Base-by-base conservation (phyloP, 768 basidiomycete genomes). In the Termitomyces sp. region DNA sequence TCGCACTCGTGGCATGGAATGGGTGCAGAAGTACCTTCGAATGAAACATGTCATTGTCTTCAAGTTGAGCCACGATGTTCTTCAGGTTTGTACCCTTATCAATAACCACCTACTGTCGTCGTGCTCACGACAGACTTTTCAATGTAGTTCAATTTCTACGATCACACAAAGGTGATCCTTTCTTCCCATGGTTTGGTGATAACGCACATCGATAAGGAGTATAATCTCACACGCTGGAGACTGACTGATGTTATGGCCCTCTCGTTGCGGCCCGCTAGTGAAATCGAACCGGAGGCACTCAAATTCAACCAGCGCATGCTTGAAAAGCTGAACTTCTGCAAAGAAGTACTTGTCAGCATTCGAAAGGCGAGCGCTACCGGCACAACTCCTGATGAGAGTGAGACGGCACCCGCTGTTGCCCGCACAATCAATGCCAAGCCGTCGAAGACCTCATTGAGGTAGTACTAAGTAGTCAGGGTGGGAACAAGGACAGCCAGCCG, bases 1-100 rank as follows among this genome's bases (percentile, higher is more conserved):
- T 10, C 74, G 88, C 55, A 82, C 81, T 48, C 85, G 81, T 65
- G 94, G 94, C 22, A 94, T 98, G 93, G 90, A 91, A 64, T 98
- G 95, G 77, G 89, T 98, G 47, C 89, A 93, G 73, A 92, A 92
- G 73, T 98, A 96, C 70, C 80, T 98, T 61, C 80, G 96, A 63
- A 95, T 96, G 92, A 97, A 96, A 74, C 88, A 94, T 64, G 93
- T 95, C 49, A 95, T 98, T 60, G 88, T 98, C 33, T 99, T 99
- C 80, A 89, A 94, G 79, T 73, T 98, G 72, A 94, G 92, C 71
- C 93, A 97, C 66, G 94, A 96, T 65, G 87, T 93, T 55, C 72
- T 98, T n/a, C 96, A 98, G 85, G 94, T 92, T 57, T 46, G 81
- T 61, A n/a, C 33, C 44, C n/a, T 57, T 61, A 50, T 64, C 51